Evolutionary conservation across 257 asterid genomes (phyloP).

Genomic region (Marsdenia floribunda): DNA sequence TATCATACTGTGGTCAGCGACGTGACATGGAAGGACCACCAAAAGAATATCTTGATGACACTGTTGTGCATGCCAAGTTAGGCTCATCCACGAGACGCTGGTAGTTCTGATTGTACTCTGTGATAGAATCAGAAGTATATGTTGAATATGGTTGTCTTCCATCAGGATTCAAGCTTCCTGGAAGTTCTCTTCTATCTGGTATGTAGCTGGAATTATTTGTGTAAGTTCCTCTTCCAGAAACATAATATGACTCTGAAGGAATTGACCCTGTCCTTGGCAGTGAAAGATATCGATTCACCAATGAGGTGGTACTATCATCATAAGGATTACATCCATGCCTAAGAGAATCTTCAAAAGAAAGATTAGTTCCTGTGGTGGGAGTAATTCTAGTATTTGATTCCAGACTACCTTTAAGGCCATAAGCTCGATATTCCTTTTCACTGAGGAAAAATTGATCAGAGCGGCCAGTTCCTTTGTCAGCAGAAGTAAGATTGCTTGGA

Average conservation of each 20-base stretch:
- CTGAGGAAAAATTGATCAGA: conserved; percentile 32
- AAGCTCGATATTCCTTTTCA: conserved; percentile 52
- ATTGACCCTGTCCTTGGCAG: conserved; percentile 28
- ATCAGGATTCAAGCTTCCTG: conserved; percentile 23
- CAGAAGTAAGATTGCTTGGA: conserved; percentile 26
- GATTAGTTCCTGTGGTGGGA: conserved; percentile 21
- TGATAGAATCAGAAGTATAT: conserved; percentile 29
- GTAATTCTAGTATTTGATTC: conserved; percentile 22
- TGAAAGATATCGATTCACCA: conserved; percentile 62
- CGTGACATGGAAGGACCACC: conserved; percentile 45
- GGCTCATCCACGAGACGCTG: conserved; percentile 22
- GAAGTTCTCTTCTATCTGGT: conserved; percentile 21
- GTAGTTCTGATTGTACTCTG: conserved; percentile 23
- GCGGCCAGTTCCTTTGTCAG: conserved; percentile 25
- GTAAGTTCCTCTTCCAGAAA: conserved; percentile 26
- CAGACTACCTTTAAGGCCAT: conserved; percentile 48
- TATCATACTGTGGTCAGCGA: conserved; percentile 21
- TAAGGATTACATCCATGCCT: conserved; percentile 38
- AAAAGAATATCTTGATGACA: conserved; percentile 58
- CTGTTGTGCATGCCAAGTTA: conserved; percentile 35
- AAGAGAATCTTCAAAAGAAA: conserved; percentile 11
- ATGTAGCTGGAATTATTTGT: conserved; percentile 24
- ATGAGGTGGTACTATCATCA: conserved; percentile 52
- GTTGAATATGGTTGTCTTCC: conserved; percentile 27
- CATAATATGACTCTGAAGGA: conserved; percentile 31